phyloP scores from a whole-genome alignment of 1,284 basidiomycete species.

The Cystobasidiaceae sp. region DNA sequence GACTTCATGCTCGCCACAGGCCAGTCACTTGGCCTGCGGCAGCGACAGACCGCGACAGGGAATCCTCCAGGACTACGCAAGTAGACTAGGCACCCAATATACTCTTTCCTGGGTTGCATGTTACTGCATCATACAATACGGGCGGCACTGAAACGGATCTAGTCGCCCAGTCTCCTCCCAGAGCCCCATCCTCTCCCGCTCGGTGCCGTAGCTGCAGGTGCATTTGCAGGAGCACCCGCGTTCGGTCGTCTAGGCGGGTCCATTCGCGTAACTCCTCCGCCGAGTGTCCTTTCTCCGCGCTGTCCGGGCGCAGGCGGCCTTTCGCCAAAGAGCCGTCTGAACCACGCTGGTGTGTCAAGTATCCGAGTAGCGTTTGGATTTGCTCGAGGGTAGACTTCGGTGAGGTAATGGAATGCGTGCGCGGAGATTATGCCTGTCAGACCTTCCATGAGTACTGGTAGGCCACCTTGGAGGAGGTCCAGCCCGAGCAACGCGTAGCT shows the following conservation, averaged over 20 bases:
- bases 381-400: conserved; percentile 22
- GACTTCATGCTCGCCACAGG: too few relatives aligned
- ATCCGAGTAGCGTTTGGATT: conserved; percentile 11
- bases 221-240: neutral
- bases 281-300: conserved; percentile 12
- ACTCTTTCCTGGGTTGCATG: too few relatives aligned
- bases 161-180: conserved; percentile 13
- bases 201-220: neutral
- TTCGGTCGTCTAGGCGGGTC: conserved; percentile 12
- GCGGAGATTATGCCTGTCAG: conserved; percentile 25
- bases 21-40: too few relatives aligned
- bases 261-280: conserved; percentile 24
- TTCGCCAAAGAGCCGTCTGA: neutral
- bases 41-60: too few relatives aligned
- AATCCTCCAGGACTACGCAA: too few relatives aligned
- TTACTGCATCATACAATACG: too few relatives aligned
- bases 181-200: neutral
- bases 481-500: conserved; percentile 63
- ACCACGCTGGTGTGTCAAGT: conserved; percentile 22
- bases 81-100: too few relatives aligned
- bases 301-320: neutral
- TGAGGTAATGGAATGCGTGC: conserved; percentile 21
- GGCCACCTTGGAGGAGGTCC: conserved; percentile 24
- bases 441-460: conserved; percentile 20
- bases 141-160: too few relatives aligned